Percentiles rank a stretch among this genome's conserved stretches.
Conservation (phyloP, 1,284 basidiomycete genomes). For the Pseudozyma hubeiensis region DNA sequence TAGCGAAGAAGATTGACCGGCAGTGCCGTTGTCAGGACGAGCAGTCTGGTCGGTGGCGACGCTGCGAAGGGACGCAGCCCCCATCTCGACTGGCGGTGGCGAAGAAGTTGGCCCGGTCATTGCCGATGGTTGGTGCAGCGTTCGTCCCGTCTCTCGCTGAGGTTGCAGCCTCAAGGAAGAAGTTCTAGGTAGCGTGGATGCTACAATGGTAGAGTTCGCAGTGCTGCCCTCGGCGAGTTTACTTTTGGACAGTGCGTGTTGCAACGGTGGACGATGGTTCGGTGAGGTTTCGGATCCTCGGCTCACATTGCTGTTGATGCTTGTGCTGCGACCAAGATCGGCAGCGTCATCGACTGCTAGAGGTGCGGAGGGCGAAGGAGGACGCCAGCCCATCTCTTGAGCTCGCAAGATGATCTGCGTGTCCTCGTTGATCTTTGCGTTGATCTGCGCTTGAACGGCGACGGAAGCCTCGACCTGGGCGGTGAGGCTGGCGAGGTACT, state of each 20-base stretch:
- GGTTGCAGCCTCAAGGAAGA: conserved; percentile 18
- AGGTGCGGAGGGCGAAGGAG: conserved; percentile 34
- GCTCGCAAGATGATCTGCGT: conserved; percentile 41
- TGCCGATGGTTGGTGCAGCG: conserved; percentile 13
- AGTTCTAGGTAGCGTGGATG: conserved; percentile 1
- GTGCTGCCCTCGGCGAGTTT: conserved; percentile 8
- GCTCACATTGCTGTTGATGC: conserved; percentile 25
- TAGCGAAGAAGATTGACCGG: background rate
- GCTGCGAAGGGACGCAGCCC: conserved; percentile 29
- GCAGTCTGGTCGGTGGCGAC: conserved; percentile 28
- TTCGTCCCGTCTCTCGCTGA: conserved; percentile 1
- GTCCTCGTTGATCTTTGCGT: conserved; percentile 49
- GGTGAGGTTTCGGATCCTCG: conserved; percentile 6
- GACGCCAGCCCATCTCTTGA: conserved; percentile 57
- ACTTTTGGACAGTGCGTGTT: conserved; percentile 17
- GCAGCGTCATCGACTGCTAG: conserved; percentile 6
- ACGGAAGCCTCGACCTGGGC: conserved; percentile 45
- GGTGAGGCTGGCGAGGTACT: conserved; percentile 45
- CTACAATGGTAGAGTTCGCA: background rate
- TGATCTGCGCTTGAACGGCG: conserved; percentile 41
- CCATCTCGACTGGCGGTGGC: conserved; percentile 7
- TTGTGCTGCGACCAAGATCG: conserved; percentile 37
- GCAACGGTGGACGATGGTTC: conserved; percentile 6
- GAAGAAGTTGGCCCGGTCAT: background rate
- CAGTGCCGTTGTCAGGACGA: conserved; percentile 10